Evolutionary conservation across 805 yeast species (phyloP).

Genomic region (Ogataea pini): DNA sequence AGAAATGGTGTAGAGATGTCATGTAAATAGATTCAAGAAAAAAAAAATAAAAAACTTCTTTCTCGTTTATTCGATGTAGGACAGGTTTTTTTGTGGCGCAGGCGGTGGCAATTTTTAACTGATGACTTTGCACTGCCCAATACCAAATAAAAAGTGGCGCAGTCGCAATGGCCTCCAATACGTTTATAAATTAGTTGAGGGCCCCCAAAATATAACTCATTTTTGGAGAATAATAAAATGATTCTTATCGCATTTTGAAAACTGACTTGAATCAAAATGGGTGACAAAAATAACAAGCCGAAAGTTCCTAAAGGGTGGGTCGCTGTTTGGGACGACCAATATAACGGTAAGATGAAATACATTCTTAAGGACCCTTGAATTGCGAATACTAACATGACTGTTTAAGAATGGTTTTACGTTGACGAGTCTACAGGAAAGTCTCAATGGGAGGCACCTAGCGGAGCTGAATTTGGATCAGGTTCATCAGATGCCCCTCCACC

Average conservation of each 20-base stretch:
- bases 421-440: slow-evolving; percentile 68
- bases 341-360: slow-evolving; percentile 36
- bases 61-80: too few relatives aligned
- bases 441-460: slow-evolving; percentile 87
- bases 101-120: neutral
- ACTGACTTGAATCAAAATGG: slow-evolving; percentile 22
- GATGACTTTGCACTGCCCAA: slow-evolving; percentile 1
- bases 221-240: neutral
- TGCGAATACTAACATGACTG: slow-evolving; percentile 7
- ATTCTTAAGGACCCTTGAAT: neutral
- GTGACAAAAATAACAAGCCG: slow-evolving; percentile 27
- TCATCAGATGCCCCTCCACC: slow-evolving; percentile 42
- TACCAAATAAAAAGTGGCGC: neutral
- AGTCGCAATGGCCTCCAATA: slow-evolving; percentile 1
- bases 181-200: neutral
- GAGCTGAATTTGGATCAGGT: slow-evolving; percentile 45
- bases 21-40: neutral
- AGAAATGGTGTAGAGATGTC: neutral
- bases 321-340: slow-evolving; percentile 70
- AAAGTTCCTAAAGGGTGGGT: slow-evolving; percentile 53
- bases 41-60: too few relatives aligned
- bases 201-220: neutral
- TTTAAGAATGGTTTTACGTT: slow-evolving; percentile 71
- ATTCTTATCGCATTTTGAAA: neutral
- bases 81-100: too few relatives aligned